A percentile compares a stretch with the other conserved stretches of the same genome.
Conservation (phyloP, 108 stramenopile species). For the Mayamaea pseudoterrestris region DNA sequence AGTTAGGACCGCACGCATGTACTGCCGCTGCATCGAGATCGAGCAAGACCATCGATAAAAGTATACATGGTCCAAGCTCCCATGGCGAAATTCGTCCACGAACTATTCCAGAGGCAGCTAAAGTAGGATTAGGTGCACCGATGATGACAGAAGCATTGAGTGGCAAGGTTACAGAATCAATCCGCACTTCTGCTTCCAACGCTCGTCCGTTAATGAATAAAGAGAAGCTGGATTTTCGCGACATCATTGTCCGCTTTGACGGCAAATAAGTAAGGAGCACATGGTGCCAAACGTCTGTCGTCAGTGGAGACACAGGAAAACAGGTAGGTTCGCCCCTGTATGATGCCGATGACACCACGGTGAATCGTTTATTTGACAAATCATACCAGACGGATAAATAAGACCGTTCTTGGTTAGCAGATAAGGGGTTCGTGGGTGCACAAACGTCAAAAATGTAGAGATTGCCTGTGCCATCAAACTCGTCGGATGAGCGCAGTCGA, state of each 20-base stretch:
- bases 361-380: constrained; percentile 47
- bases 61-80: constrained; percentile 66
- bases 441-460: constrained; percentile 69
- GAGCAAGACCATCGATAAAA: constrained; percentile 54
- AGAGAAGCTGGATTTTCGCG: constrained; percentile 48
- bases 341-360: constrained; percentile 55
- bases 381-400: constrained; percentile 79
- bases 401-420: constrained; percentile 24
- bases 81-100: constrained; percentile 59
- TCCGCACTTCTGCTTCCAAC: constrained; percentile 63
- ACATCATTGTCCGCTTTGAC: constrained; percentile 61
- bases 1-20: constrained; percentile 69
- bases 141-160: constrained; percentile 61
- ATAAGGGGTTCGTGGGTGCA: constrained; percentile 24
- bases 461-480: constrained; percentile 38
- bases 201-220: constrained; percentile 72
- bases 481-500: constrained; percentile 33
- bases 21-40: constrained; percentile 73
- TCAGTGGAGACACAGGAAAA: constrained; percentile 70
- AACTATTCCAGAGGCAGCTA: constrained; percentile 63
- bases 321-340: constrained; percentile 42
- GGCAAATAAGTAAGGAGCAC: constrained; percentile 71
- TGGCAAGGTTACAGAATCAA: constrained; percentile 66
- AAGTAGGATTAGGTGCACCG: constrained; percentile 65
- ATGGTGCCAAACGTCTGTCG: constrained; percentile 76